Evolutionary conservation across 495 filamentous ascomycete species (phyloP).

Genomic region (Pseudotulostoma volvatum): DNA sequence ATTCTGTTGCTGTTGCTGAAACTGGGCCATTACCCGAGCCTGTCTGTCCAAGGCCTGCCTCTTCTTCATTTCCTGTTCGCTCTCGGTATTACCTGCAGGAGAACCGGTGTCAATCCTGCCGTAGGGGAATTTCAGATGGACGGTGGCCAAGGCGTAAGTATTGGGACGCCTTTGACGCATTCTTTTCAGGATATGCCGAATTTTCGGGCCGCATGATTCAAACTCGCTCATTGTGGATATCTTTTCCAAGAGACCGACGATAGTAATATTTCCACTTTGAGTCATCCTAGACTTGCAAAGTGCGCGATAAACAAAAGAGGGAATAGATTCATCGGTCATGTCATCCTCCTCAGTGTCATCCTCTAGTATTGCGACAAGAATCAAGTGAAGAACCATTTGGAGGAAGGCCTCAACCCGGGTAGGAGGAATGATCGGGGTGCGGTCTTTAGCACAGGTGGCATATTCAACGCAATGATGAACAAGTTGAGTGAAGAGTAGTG

Average conservation of each 20-base stretch:
- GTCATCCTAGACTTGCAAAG: conserved; percentile 42
- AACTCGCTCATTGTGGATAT: conserved; percentile 58
- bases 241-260: conserved; percentile 57
- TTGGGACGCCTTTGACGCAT: conserved; percentile 67
- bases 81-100: conserved; percentile 41
- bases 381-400: conserved; percentile 76
- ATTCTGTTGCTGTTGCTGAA: conserved; percentile 89
- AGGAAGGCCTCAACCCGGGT: conserved; percentile 83
- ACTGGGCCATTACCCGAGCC: conserved; percentile 87
- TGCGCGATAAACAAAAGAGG: conserved; percentile 54
- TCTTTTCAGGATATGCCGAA: conserved; percentile 66
- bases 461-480: conserved; percentile 79
- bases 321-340: conserved; percentile 24
- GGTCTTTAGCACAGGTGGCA: conserved; percentile 43
- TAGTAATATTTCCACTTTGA: conserved; percentile 42
- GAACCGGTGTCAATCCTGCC: conserved; percentile 42
- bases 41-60: conserved; percentile 74
- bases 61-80: conserved; percentile 73
- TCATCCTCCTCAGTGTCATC: conserved; percentile 48
- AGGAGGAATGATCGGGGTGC: conserved; percentile 52
- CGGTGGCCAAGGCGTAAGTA: conserved; percentile 46
- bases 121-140: conserved; percentile 31
- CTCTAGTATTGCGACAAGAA: conserved; percentile 68
- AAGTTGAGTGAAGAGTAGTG: conserved; percentile 75
- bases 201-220: conserved; percentile 68